A percentile compares a stretch with the other conserved stretches of the same genome.
Evolutionary conservation across 495 filamentous ascomycete genomes (phyloP).

Genomic region (Penicillium canariense): DNA sequence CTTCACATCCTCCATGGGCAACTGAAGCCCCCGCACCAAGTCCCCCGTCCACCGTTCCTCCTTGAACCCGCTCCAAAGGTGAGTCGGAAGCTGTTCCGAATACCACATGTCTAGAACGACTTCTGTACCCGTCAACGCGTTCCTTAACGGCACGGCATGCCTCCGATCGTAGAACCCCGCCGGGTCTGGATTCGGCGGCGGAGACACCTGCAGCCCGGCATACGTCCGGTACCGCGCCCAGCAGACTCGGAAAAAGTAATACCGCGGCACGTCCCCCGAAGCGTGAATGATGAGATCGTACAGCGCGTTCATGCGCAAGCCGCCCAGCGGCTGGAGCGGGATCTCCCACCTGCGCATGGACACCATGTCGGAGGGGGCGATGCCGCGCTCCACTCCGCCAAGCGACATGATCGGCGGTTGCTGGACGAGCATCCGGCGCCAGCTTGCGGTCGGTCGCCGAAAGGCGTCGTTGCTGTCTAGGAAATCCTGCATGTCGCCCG

Average conservation of each 20-base stretch:
- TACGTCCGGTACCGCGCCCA: not conserved
- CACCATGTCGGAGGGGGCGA: not conserved
- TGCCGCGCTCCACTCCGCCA: not conserved
- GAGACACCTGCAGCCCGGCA: not conserved
- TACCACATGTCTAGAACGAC: conserved; percentile 6
- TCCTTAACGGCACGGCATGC: not conserved
- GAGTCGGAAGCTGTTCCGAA: not conserved
- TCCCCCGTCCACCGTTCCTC: conserved; percentile 4
- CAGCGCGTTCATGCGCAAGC: conserved; percentile 3
- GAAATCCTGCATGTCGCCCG: conserved; percentile 5
- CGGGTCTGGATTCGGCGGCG: not conserved
- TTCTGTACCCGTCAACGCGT: not conserved
- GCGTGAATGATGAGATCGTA: not conserved
- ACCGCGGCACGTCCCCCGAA: not conserved
- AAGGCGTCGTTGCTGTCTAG: conserved; percentile 1
- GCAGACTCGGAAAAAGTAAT: conserved; percentile 1
- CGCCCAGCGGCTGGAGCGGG: not conserved
- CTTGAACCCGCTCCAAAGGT: not conserved
- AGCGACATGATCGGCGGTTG: not conserved
- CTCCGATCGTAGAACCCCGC: not conserved
- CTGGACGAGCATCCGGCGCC: conserved; percentile 2
- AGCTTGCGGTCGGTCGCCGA: not conserved
- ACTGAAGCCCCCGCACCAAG: not conserved
- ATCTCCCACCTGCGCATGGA: not conserved
- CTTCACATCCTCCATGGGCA: not conserved